These are phyloP conservation scores for Cinnamomum chago DNA, from an alignment of 164 flowering plant species.

Conservation along the genomic window DNA sequence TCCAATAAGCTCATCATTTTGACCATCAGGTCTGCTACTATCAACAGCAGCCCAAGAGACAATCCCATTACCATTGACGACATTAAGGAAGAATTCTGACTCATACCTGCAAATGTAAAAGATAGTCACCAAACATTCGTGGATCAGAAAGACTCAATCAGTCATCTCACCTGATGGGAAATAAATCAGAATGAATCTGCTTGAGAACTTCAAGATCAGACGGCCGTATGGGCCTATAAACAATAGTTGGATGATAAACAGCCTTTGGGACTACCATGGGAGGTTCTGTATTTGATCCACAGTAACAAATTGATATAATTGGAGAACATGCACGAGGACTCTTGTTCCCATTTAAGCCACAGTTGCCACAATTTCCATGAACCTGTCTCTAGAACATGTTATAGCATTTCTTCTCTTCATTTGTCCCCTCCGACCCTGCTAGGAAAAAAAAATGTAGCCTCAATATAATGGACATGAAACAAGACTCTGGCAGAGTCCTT, in stretches of 20 bases:
- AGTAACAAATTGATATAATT: constrained; percentile 21
- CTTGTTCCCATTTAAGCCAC: constrained; percentile 43
- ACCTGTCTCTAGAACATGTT: constrained; percentile 4
- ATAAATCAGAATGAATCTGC: constrained; percentile 64
- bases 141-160: background rate
- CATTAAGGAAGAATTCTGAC: constrained; percentile 83
- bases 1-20: constrained; percentile 80
- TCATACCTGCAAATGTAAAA: constrained; percentile 62
- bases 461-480: background rate
- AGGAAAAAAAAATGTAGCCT: too few species aligned
- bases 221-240: constrained; percentile 70
- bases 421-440: background rate
- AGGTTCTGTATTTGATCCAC: constrained; percentile 33
- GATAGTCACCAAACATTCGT: background rate
- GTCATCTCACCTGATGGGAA: constrained; percentile 77
- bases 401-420: constrained; percentile 1
- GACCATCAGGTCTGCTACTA: constrained; percentile 51
- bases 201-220: constrained; percentile 70
- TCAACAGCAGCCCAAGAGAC: constrained; percentile 98
- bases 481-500: background rate
- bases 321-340: constrained; percentile 16
- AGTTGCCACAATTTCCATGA: constrained; percentile 30
- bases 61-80: constrained; percentile 73
- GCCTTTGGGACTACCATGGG: constrained; percentile 52
- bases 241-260: constrained; percentile 45